Base-by-base conservation (phyloP, 257 asterid species). In the Solanum sejunctum region DNA sequence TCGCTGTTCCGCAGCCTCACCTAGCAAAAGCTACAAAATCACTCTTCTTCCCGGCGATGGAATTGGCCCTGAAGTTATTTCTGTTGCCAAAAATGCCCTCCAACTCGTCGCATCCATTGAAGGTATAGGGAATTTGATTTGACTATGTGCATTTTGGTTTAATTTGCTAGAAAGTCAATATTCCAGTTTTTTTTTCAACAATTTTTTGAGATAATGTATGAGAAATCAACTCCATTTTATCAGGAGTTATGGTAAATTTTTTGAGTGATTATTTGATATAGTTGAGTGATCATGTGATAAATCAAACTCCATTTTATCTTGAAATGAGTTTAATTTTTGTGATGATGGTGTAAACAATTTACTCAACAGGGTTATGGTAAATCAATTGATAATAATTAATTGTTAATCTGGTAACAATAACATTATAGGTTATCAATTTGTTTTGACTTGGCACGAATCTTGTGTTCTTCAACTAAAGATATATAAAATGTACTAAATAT, bases 21-120 rank as follows among this genome's bases (percentile, higher is more conserved):
- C 93, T 12, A 75, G 90, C 85, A 95, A 90, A 90, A 87, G 90
- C 87, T 95, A 96, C 92, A 80, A 87, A 85, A 89, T 95, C 88
- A 92, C 97, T 84, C 97, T 95, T 86, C 98, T 96, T 73, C 98
- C 98, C 32, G 98, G 98, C 49, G 98, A 95, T 88, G 98, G 98
- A 73, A 96, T 96, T 78, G 99, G 99, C 58, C 99, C 98, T 39
- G 98, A 95, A 94, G 98, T 96, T 86, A 84, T 95, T 84, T 91
- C 94, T 87, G 93, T 92, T 63, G 98, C 99, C 58, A 94, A 91
- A 87, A 87, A 85, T 12, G 93, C 98, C 87, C 97, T 95, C 85
- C 86, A 88, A 18, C 92, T 90, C 57, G 92, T 89, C 73, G 91
- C 94, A n/a, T 91, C 95, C 56, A 83, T 93, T 4, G 97, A 96